Conservation (phyloP, 1,284 basidiomycete genomes). For the Ustilago curta region DNA sequence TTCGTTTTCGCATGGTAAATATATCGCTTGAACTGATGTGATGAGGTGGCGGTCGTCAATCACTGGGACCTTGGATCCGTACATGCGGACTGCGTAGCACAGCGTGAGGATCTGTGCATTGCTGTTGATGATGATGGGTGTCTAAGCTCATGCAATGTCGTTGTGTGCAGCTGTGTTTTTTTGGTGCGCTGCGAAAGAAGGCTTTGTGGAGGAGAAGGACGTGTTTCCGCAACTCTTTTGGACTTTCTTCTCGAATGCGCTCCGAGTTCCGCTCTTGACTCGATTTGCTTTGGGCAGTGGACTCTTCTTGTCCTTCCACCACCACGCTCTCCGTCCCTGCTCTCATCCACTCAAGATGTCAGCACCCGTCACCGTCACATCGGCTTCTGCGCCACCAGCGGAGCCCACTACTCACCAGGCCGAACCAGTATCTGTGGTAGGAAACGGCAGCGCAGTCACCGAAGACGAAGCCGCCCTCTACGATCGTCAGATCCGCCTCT, state of each 20-base stretch:
- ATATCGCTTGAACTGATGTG: too few relatives aligned
- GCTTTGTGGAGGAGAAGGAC: conserved; percentile 15
- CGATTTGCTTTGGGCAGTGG: too few relatives aligned
- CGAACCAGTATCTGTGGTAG: background rate
- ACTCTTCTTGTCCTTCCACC: background rate
- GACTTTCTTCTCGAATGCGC: background rate
- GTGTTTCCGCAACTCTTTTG: conserved; percentile 9
- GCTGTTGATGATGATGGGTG: too few relatives aligned
- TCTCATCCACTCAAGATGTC: conserved; percentile 7
- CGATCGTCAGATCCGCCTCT: conserved; percentile 95
- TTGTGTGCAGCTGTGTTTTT: too few relatives aligned
- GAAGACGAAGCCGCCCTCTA: conserved; percentile 87
- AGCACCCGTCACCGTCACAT: background rate
- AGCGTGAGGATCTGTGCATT: too few relatives aligned
- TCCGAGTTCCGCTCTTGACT: conserved; percentile 27
- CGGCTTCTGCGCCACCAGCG: background rate
- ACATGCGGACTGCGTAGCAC: too few relatives aligned
- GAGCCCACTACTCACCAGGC: conserved; percentile 4
- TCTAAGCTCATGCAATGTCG: background rate
- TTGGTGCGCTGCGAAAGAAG: background rate
- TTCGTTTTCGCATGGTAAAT: too few relatives aligned
- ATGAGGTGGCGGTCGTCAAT: too few relatives aligned
- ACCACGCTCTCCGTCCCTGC: background rate
- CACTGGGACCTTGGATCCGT: too few relatives aligned
- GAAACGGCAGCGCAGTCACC: conserved; percentile 27